Base-by-base conservation (phyloP, 306 rosid species). In the Glycine soja region DNA sequence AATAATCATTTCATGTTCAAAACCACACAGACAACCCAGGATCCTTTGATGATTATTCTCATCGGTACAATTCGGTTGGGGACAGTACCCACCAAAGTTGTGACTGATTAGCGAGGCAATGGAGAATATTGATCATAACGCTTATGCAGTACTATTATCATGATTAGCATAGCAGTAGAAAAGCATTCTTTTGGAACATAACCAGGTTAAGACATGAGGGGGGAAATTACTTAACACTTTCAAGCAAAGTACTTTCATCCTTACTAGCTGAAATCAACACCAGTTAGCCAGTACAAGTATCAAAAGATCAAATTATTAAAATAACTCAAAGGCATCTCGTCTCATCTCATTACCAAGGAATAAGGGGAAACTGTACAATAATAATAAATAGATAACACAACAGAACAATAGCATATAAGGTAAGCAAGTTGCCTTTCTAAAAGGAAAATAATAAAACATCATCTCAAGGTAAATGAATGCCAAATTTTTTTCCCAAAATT, bases 401-500 rank as follows among this genome's bases (percentile, higher is more conserved):
- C 79, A 75, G 81, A 75, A 61, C 52, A 64, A 61, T 15, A 47
- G 52, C 61, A 56, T 36, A 54, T 70, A 80, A 10, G 38, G 32
- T 34, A 72, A 77, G 75, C 48, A 70, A 62, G 11, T n/a, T 6
- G 47, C 42, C 14, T 62, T 40, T 50, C 32, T 16, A 59, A 32
- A 80, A 34, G 15, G 10, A 4, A 9, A 45, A 42, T 42, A 32
- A 38, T 38, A 69, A 30, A 46, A 11, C 2, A 50, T 63, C 57
- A 13, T 34, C 4, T 9, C 11, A 9, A 3, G 40, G 3, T 36
- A 4, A 61, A 64, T 45, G 54, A 40, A 65, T 54, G 82, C 18
- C 47, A 73, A 10, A 62, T 67, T 72, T 72, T 65, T 67, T 78
- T 63, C 61, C 18, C 11, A 58, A 43, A 67, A 82, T 83, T 70